Base-by-base conservation (phyloP, 495 filamentous ascomycete species). In the Talaromyces thailandensis region DNA sequence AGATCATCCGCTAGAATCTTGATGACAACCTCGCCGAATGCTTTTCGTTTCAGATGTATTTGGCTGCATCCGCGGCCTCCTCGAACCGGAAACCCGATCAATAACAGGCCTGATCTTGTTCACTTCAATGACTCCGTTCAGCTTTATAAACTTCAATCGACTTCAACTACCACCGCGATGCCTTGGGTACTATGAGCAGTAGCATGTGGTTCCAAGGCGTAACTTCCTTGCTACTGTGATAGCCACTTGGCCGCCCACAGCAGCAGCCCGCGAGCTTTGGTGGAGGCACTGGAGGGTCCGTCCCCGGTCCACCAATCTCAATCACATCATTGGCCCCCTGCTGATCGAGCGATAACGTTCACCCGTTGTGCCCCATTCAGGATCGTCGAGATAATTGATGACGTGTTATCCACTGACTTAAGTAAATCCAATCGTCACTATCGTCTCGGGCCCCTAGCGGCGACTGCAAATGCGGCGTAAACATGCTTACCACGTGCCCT, bases 401-500 rank as follows among this genome's bases (percentile, higher is more conserved):
- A 76, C 68, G 65, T 75, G 73, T 29, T 74, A 64, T 11, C 71
- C 77, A 21, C 77, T 76, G 12, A n/a, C n/a, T n/a, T n/a, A n/a
- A 79, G 64, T 18, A 80, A 72, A 71, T 82, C 87, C 43, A 90
- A 71, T 91, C 1, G 88, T 91, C 0, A 87, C 81, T 62, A 92
- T 90, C 24, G 90, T 86, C 2, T 62, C 81, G 0, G 88, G 87
- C 23, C 89, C 88, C 5, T n/a, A n/a, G 82, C 86, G 0, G 87
- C 86, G 66, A 88, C 86, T 18, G 89, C 88, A 64, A 91, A 88
- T 76, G 84, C 84, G 21, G 90, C 62, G n/a, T 79, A 84, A 66
- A 90, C 89, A n/a, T 89, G 77, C 60, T 77, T 83, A 4, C 88
- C 88, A 0, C n/a, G 86, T 88, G 4, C 89, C 87, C 64, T 90